Conservation (phyloP, 371 early-diverging fungal species). For the Apophysomyces sp. region DNA sequence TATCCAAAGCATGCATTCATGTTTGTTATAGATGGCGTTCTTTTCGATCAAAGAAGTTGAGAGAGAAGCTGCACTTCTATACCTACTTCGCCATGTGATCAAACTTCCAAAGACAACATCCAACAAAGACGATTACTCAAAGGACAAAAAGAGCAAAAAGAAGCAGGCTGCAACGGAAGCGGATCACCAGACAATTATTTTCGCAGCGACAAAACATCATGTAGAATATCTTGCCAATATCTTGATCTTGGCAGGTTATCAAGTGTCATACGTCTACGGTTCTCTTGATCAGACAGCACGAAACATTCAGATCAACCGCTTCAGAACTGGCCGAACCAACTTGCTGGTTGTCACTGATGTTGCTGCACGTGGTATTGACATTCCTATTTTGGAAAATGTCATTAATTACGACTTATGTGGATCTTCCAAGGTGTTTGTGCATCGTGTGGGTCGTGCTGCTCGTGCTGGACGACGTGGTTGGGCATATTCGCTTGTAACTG, state of each 20-base stretch:
- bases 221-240: conserved; percentile 90
- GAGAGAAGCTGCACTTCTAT: conserved; percentile 90
- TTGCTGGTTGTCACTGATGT: conserved; percentile 98
- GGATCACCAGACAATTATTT: conserved; percentile 85
- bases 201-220: conserved; percentile 95
- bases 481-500: conserved; percentile 88
- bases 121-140: conserved; percentile 19
- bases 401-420: conserved; percentile 97
- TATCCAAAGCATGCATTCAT: background rate
- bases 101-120: conserved; percentile 57
- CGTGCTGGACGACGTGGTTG: conserved; percentile 94
- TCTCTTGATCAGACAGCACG: conserved; percentile 93
- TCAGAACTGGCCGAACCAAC: conserved; percentile 76
- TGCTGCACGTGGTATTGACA: conserved; percentile 99
- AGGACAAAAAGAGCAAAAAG: conserved; percentile 44
- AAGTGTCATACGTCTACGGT: conserved; percentile 89
- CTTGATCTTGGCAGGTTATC: conserved; percentile 68
- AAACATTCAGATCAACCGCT: conserved; percentile 80
- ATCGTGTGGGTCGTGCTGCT: conserved; percentile 98
- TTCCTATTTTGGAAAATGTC: conserved; percentile 95
- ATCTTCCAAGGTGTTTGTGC: conserved; percentile 95
- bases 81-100: conserved; percentile 78
- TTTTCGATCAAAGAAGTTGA: conserved; percentile 79
- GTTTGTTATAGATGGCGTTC: conserved; percentile 70
- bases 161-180: conserved; percentile 42